Conservation (phyloP, 805 yeast genomes). For the Candida tibetensis region DNA sequence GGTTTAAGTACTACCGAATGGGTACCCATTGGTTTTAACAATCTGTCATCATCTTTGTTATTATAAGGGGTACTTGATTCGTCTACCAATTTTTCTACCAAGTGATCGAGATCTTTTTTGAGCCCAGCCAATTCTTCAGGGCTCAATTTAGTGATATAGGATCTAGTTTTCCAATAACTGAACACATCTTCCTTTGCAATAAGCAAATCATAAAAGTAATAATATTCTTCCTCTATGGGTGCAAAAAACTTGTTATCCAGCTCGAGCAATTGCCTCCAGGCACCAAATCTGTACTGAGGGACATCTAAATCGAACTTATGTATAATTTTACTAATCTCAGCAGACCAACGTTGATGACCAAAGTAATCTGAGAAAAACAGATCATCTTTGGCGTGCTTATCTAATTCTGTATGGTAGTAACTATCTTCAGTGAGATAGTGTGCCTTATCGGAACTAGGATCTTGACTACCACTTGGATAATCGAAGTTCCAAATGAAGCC, state of each 20-base stretch:
- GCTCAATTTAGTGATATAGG: conserved; percentile 48
- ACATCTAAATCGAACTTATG: conserved; percentile 41
- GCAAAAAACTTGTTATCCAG: conserved; percentile 28
- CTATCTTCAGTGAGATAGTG: conserved; percentile 7
- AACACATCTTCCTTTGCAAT: conserved; percentile 37
- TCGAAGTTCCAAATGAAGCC: conserved; percentile 64
- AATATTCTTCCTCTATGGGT: conserved; percentile 31
- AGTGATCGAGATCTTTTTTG: conserved; percentile 26
- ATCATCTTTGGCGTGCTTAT: conserved; percentile 3
- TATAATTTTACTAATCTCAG: conserved; percentile 28
- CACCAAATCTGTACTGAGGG: conserved; percentile 54
- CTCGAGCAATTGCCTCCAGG: conserved; percentile 44
- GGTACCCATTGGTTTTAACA: conserved; percentile 12
- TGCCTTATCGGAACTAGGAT: neutral
- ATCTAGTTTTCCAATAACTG: conserved; percentile 53
- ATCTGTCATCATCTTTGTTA: conserved; percentile 4
- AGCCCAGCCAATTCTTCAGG: conserved; percentile 34
- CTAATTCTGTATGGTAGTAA: conserved; percentile 4
- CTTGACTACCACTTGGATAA: conserved; percentile 14
- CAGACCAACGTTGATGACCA: conserved; percentile 35
- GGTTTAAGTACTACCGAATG: conserved; percentile 11
- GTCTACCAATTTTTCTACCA: conserved; percentile 17
- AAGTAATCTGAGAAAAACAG: conserved; percentile 16
- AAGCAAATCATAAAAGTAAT: conserved; percentile 25
- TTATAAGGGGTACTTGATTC: conserved; percentile 1